Base-by-base conservation (phyloP, 2,329 filamentous ascomycete species). In the Sclerotinia glacialis region DNA sequence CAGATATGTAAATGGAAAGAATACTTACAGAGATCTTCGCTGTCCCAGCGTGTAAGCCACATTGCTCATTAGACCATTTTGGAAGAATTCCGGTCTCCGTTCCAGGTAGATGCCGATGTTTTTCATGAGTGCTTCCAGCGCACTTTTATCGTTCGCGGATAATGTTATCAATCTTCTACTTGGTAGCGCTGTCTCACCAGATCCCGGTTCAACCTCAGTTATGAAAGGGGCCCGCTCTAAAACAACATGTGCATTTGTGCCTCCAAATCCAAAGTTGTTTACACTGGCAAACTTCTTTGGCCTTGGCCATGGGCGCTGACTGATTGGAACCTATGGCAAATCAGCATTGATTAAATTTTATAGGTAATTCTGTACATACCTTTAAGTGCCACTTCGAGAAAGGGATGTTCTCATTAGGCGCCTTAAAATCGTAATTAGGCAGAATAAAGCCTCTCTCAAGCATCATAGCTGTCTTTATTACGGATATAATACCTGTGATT, bases 251-350 rank as follows among this genome's bases (percentile, higher is more conserved):
- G 66, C 66, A 66, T 72, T 71, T 18, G 70, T 53, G 3, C 70
- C 71, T 16, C 69, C 71, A 37, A 69, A 66, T n/a, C 71, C 71
- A 42, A 71, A 71, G 9, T 65, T 68, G 44, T 74, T 73, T 21
- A 73, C 63, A 69, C 81, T 83, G 67, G 83, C 79, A 70, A 80
- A 83, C 62, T 79, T 79, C 76, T 83, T 84, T 52, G 40, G 59
- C 56, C 67, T 65, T 37, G 73, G 72, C 72, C 72, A 74, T 21
- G 72, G 73, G 8, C 70, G 68, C 52, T 74, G 73, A 64, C 68
- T 74, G 21, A 71, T 69, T 5, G 73, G 78, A 71, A 74, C 71
- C 73, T 74, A 40, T 21, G 9, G 16, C 5, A 26, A 4, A 44
- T 73, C 60, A 73, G 66, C 49, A 14, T 64, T 46, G 18, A 18